Conservation (phyloP, 495 filamentous ascomycete species). For the Cercophora scortea region DNA sequence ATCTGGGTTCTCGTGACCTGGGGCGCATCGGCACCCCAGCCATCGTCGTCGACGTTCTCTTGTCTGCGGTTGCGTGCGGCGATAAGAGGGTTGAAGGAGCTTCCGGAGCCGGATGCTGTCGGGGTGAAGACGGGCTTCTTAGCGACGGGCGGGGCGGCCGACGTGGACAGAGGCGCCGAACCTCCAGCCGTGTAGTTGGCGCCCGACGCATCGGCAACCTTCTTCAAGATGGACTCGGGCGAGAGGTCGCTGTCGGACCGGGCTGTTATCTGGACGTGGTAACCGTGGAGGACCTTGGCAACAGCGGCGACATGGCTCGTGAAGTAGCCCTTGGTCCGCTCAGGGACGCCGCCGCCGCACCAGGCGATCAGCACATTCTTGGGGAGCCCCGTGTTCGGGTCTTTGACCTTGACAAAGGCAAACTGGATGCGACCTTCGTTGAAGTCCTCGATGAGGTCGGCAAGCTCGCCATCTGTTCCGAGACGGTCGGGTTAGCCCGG, state of each 20-base stretch:
- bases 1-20: slow-evolving; percentile 75
- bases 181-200: slow-evolving; percentile 76
- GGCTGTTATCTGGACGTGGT: slow-evolving; percentile 95
- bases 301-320: slow-evolving; percentile 86
- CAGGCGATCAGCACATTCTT: slow-evolving; percentile 93
- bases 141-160: slow-evolving; percentile 57
- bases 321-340: slow-evolving; percentile 96
- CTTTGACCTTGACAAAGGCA: slow-evolving; percentile 92
- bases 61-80: slow-evolving; percentile 41
- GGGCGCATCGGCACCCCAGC: slow-evolving; percentile 94
- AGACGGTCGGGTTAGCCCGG: slow-evolving; percentile 6
- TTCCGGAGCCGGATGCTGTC: slow-evolving; percentile 56
- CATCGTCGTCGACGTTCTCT: slow-evolving; percentile 54
- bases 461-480: slow-evolving; percentile 74
- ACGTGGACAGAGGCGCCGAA: slow-evolving; percentile 39
- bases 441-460: slow-evolving; percentile 95
- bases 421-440: slow-evolving; percentile 95
- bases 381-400: slow-evolving; percentile 82
- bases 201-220: slow-evolving; percentile 92
- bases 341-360: slow-evolving; percentile 98
- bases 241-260: slow-evolving; percentile 82
- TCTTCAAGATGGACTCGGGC: slow-evolving; percentile 80
- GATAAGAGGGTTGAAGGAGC: slow-evolving; percentile 56
- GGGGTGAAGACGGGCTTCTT: slow-evolving; percentile 89
- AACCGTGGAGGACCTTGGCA: slow-evolving; percentile 86